These are phyloP conservation scores for Candolleomyces aberdarensis DNA, from an alignment of 768 basidiomycete species.

Conservation along the genomic window DNA sequence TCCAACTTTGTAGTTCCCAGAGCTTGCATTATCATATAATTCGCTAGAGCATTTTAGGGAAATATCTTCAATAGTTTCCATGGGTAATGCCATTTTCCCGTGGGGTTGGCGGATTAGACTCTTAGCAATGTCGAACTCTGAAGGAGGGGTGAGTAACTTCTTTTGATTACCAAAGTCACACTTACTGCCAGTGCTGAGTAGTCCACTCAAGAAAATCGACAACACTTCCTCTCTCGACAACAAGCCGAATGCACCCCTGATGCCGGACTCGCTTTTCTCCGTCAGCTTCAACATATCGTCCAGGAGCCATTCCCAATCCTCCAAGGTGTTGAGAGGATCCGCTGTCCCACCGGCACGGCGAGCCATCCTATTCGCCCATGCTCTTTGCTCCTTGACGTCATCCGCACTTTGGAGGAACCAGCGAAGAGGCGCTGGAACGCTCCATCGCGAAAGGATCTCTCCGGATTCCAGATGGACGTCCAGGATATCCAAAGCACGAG, in stretches of 20 bases:
- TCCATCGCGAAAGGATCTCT: constrained; percentile 89
- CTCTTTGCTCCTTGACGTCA: constrained; percentile 66
- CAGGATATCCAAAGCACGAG: constrained; percentile 82
- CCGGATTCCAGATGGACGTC: constrained; percentile 94
- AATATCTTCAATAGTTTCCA: constrained; percentile 63
- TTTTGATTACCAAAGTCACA: constrained; percentile 22
- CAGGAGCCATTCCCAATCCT: constrained; percentile 85
- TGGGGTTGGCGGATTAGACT: constrained; percentile 48
- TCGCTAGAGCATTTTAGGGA: constrained; percentile 81
- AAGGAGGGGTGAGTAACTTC: background rate
- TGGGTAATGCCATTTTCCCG: constrained; percentile 47
- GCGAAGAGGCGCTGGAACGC: constrained; percentile 74
- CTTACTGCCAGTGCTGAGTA: constrained; percentile 87
- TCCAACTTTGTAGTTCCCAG: constrained; percentile 87
- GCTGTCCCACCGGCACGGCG: constrained; percentile 57
- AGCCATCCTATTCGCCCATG: constrained; percentile 86
- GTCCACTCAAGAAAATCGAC: constrained; percentile 81
- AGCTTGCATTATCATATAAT: constrained; percentile 92
- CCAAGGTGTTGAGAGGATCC: constrained; percentile 52
- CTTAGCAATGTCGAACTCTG: constrained; percentile 70
- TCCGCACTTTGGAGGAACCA: constrained; percentile 85
- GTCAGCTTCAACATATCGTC: constrained; percentile 88
- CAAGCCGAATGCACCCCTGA: constrained; percentile 79
- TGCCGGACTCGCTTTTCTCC: constrained; percentile 54
- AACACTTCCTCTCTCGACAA: constrained; percentile 68